Evolutionary conservation across 257 asterid genomes (phyloP), one percentile per base, ranked within the genome.

Genomic region (Osmanthus fragrans): DNA sequence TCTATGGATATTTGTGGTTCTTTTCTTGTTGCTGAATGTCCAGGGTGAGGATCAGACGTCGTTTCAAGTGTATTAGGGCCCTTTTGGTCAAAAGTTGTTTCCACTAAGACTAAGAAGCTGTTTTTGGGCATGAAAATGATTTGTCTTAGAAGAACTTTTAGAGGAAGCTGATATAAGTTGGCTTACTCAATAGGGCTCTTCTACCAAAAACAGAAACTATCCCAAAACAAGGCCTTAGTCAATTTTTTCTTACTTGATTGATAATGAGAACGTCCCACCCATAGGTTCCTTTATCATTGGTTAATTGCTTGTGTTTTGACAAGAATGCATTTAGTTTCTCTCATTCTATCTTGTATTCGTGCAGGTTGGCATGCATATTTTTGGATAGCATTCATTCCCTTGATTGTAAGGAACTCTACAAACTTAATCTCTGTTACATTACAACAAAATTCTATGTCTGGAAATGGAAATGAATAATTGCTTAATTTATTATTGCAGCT

Each of bases 341-440:
- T 0, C 56, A 47, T 47, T 47, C 56, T 47, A 15, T 47, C 21
- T 47, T 47, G 23, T 8, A 9, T 58, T 73, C 67, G 60, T 81
- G 74, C 85, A 90, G 97, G 97, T 73, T 92, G 96, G 96, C 92
- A 92, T 40, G 77, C 97, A 19, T 92, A 92, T 72, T 90, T 92
- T 70, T 92, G 94, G 94, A 86, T 90, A 71, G 84, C 97, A 27
- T 92, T 92, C 74, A 13, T 86, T 74, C 97, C 96, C n/a, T 80
- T 92, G 33, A 73, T 15, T 8, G 97, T 92, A 76, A 86, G 90
- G 82, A 73, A 3, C 12, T 34, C 51, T 58, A n/a, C 66, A n/a
- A 58, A n/a, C 2, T 21, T 58, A 56, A 58, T n/a, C 66, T 51
- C 21, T 21, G 66, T 21, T 30, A 8, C 2, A 3, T 58, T 58